Conservation (phyloP, 768 basidiomycete genomes). For the Psilocybe cyanescens region DNA sequence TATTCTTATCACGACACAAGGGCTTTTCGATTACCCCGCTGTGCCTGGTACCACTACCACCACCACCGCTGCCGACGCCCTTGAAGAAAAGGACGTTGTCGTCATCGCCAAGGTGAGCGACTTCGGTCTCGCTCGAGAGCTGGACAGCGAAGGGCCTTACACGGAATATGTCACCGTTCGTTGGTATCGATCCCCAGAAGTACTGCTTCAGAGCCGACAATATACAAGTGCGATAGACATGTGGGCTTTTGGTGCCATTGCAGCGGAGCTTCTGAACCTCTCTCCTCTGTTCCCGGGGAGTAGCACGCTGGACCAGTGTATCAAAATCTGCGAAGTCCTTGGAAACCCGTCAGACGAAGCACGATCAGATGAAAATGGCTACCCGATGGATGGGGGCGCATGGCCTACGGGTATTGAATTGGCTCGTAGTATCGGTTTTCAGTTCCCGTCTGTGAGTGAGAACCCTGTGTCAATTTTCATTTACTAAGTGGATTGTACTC, state of each 20-base stretch:
- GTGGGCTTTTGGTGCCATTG: constrained; percentile 96
- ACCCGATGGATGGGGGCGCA: constrained; percentile 75
- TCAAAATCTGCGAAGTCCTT: constrained; percentile 78
- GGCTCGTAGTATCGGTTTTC: constrained; percentile 78
- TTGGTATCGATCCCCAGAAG: constrained; percentile 97
- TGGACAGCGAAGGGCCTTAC: constrained; percentile 79
- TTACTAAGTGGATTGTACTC: constrained; percentile 3
- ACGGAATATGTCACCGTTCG: constrained; percentile 96
- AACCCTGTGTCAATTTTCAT: constrained; percentile 5
- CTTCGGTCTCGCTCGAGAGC: constrained; percentile 90
- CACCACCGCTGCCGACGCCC: constrained; percentile 36
- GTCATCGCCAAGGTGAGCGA: constrained; percentile 95
- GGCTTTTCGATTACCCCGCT: constrained; percentile 83
- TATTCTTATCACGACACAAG: constrained; percentile 92
- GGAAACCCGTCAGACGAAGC: constrained; percentile 84
- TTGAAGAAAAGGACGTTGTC: constrained; percentile 81
- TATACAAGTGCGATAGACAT: constrained; percentile 95
- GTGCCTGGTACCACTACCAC: constrained; percentile 55
- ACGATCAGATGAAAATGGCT: constrained; percentile 67
- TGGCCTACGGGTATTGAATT: constrained; percentile 85
- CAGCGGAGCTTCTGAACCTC: constrained; percentile 90
- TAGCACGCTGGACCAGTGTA: constrained; percentile 85
- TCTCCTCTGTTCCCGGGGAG: constrained; percentile 93
- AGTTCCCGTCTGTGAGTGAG: constrained; percentile 78
- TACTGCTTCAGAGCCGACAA: constrained; percentile 79